phyloP scores from a whole-genome alignment of 148 eudicot genomes.

The Rhododendron henanense region DNA sequence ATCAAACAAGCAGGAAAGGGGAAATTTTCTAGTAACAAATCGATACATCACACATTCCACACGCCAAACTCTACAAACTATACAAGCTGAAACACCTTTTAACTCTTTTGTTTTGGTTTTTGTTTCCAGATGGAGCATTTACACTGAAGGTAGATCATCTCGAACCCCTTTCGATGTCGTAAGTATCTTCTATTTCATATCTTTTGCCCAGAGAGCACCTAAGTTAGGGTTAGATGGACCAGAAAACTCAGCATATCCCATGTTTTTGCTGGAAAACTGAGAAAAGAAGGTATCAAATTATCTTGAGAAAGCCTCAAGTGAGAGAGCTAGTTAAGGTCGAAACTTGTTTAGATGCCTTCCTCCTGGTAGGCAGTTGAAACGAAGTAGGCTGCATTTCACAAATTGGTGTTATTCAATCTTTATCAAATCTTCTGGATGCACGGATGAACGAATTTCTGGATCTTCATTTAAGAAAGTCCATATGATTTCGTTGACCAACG shows the following conservation, averaged over 20 bases:
- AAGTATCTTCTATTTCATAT: conserved; percentile 2
- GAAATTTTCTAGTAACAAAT: not conserved
- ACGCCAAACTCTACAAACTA: conserved; percentile 6
- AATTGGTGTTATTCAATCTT: conserved; percentile 11
- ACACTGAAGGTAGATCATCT: not conserved
- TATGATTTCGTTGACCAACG: conserved; percentile 51
- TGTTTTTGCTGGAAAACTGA: not conserved
- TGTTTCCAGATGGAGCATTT: not conserved
- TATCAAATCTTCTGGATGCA: not conserved
- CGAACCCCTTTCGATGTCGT: not conserved
- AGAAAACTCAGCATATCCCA: not conserved
- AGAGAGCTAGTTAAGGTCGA: not conserved
- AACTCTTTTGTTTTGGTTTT: not conserved
- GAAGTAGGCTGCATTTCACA: not conserved
- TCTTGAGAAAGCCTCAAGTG: not conserved
- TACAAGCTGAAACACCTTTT: not conserved
- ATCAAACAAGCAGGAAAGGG: not conserved
- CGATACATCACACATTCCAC: not conserved
- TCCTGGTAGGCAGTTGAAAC: not conserved
- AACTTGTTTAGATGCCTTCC: not conserved
- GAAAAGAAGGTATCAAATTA: not conserved
- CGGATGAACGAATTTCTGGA: not conserved
- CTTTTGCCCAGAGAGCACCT: conserved; percentile 10
- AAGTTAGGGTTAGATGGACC: conserved; percentile 12
- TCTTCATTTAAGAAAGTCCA: conserved; percentile 20